Conservation (phyloP, 148 eudicot genomes). For the Fallopia convolvulus region DNA sequence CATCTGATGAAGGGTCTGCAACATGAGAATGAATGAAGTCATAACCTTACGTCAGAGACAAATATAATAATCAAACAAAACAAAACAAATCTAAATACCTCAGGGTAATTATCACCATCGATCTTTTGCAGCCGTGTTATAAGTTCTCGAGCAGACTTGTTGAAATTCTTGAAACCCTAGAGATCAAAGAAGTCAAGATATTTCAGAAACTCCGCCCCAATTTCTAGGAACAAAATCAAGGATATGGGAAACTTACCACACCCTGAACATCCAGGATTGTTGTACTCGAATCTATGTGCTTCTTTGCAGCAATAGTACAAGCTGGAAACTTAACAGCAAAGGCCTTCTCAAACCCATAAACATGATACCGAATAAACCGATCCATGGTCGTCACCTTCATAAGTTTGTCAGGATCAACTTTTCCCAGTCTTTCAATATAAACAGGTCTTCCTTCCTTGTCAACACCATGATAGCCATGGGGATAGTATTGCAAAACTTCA, state of each 20-base stretch:
- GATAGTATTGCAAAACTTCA: slow-evolving; percentile 82
- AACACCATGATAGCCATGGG: slow-evolving; percentile 95
- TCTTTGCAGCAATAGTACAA: slow-evolving; percentile 79
- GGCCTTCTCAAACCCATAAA: slow-evolving; percentile 79
- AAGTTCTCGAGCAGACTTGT: slow-evolving; percentile 79
- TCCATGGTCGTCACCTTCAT: slow-evolving; percentile 92
- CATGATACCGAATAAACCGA: slow-evolving; percentile 81
- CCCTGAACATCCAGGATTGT: slow-evolving; percentile 97
- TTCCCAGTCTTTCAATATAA: slow-evolving; percentile 82
- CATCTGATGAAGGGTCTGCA: slow-evolving; percentile 88
- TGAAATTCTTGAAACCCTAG: slow-evolving; percentile 81
- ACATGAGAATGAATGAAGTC: slow-evolving; percentile 12
- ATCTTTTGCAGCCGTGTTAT: slow-evolving; percentile 70
- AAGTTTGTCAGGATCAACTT: slow-evolving; percentile 83
- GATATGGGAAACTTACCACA: slow-evolving; percentile 51
- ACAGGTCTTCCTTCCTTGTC: slow-evolving; percentile 92
- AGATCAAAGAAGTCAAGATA: background rate
- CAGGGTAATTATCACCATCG: slow-evolving; percentile 94
- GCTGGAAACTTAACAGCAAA: slow-evolving; percentile 81
- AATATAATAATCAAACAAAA: background rate
- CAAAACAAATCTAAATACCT: slow-evolving; percentile 32
- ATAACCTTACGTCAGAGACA: background rate
- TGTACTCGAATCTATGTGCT: slow-evolving; percentile 87
- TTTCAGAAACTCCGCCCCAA: background rate
- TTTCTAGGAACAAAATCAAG: background rate